Percentiles rank a stretch among this genome's conserved stretches.
Evolutionary conservation across 164 flowering plant genomes (phyloP).

Genomic region (Dillenia turbinata): DNA sequence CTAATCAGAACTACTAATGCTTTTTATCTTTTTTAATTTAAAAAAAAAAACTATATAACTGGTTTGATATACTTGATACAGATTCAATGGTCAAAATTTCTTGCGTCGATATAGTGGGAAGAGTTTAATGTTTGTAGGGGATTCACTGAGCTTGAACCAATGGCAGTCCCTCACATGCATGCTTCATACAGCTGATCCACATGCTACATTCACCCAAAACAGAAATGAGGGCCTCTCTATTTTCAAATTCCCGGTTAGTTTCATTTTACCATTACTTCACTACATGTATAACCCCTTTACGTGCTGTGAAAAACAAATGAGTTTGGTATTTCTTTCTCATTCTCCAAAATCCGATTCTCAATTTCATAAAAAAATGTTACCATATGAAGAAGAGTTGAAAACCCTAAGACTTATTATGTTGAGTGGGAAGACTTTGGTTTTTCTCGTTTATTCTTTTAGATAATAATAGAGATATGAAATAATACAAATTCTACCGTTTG

Average conservation of each 20-base stretch:
- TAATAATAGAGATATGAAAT: too few species aligned
- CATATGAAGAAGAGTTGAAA: too few species aligned
- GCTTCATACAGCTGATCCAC: slow-evolving; percentile 33
- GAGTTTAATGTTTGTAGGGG: slow-evolving; percentile 46
- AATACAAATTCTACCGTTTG: too few species aligned
- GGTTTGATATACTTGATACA: slow-evolving; percentile 3
- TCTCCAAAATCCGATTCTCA: too few species aligned
- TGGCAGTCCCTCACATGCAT: slow-evolving; percentile 51
- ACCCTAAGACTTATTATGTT: too few species aligned
- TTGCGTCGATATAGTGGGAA: slow-evolving; percentile 27
- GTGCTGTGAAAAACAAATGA: too few species aligned
- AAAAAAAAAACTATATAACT: not conserved
- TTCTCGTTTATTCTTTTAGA: too few species aligned
- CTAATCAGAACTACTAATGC: not conserved
- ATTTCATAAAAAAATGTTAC: too few species aligned
- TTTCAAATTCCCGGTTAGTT: slow-evolving; percentile 29
- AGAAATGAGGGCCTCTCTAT: slow-evolving; percentile 16
- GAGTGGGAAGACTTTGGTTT: too few species aligned
- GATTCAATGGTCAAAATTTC: slow-evolving; percentile 38
- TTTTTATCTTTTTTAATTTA: not conserved
- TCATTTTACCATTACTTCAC: not conserved
- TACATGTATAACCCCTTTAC: too few species aligned
- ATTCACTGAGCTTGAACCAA: slow-evolving; percentile 37
- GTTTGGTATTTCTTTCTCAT: too few species aligned
- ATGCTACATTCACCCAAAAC: slow-evolving; percentile 12